These are phyloP conservation scores for Cavenderia fasciculata DNA, from an alignment of 78 protist species.

Conservation along the genomic window DNA sequence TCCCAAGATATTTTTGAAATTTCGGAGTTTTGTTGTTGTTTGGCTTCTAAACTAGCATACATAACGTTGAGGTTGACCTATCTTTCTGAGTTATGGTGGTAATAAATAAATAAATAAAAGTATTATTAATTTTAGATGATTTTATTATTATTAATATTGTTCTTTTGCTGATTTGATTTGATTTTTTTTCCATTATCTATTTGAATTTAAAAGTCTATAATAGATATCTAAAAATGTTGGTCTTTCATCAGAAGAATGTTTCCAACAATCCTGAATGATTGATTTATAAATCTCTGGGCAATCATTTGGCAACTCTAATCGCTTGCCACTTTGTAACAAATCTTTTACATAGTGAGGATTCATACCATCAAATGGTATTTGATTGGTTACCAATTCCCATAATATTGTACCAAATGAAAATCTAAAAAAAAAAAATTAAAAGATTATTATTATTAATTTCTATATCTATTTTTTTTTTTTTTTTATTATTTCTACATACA, in stretches of 20 bases:
- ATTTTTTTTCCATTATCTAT: no score
- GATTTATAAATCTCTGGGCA: slow-evolving; percentile 39
- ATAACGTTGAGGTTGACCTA: no score
- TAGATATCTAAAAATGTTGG: slow-evolving; percentile 61
- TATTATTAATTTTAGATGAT: no score
- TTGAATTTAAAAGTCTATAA: no score
- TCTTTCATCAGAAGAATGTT: slow-evolving; percentile 57
- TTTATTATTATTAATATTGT: no score
- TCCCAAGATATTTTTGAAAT: no score
- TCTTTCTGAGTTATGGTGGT: no score
- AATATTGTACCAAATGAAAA: slow-evolving; percentile 75
- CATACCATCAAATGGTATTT: slow-evolving; percentile 66
- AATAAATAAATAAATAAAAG: no score
- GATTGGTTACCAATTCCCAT: slow-evolving; percentile 65
- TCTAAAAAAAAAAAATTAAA: neutral
- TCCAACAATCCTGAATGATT: slow-evolving; percentile 58
- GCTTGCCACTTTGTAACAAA: slow-evolving; percentile 40
- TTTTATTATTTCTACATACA: slow-evolving; percentile 1
- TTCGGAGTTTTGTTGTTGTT: no score
- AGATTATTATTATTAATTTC: neutral
- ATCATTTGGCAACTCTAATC: slow-evolving; percentile 34
- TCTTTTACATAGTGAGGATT: slow-evolving; percentile 65
- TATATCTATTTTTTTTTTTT: neutral
- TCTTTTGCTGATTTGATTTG: no score
- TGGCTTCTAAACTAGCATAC: no score